Evolutionary conservation across 805 yeast species (phyloP).

Genomic region (Candida oleophila): DNA sequence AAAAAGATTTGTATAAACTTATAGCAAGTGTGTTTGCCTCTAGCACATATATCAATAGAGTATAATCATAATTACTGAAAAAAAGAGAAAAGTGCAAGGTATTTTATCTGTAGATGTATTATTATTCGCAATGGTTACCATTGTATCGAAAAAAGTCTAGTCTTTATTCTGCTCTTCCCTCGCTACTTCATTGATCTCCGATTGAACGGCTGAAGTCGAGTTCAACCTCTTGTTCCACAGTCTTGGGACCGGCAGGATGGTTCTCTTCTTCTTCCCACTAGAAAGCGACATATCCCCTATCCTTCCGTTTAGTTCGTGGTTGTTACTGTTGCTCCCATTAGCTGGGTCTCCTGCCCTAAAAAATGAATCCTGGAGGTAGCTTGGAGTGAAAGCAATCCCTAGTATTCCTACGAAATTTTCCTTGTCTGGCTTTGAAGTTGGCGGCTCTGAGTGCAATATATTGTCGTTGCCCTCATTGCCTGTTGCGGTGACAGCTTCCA

Average conservation of each 20-base stretch:
- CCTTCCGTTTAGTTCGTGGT: constrained; percentile 12
- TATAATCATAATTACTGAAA: background rate
- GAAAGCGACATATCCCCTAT: constrained; percentile 18
- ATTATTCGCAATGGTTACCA: background rate
- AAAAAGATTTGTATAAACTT: background rate
- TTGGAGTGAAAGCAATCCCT: constrained; percentile 19
- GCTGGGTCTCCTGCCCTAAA: no score
- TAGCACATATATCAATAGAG: background rate
- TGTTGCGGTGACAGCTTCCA: background rate
- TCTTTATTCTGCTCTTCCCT: background rate
- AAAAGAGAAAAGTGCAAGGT: no score
- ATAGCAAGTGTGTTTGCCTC: background rate
- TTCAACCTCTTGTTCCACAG: constrained; percentile 11
- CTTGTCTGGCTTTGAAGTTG: constrained; percentile 10
- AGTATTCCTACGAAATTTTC: constrained; percentile 20
- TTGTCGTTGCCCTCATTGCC: no score
- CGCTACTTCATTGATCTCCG: background rate
- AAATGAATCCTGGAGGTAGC: constrained; percentile 1
- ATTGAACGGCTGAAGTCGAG: background rate
- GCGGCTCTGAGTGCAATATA: no score
- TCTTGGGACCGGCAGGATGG: constrained; percentile 7
- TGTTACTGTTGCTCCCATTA: no score
- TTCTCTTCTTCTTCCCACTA: constrained; percentile 6
- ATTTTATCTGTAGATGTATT: background rate
- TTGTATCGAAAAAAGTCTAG: background rate